Evolutionary conservation across 2,329 filamentous ascomycete species (phyloP).

Genomic region (Colletotrichum caudatum): DNA sequence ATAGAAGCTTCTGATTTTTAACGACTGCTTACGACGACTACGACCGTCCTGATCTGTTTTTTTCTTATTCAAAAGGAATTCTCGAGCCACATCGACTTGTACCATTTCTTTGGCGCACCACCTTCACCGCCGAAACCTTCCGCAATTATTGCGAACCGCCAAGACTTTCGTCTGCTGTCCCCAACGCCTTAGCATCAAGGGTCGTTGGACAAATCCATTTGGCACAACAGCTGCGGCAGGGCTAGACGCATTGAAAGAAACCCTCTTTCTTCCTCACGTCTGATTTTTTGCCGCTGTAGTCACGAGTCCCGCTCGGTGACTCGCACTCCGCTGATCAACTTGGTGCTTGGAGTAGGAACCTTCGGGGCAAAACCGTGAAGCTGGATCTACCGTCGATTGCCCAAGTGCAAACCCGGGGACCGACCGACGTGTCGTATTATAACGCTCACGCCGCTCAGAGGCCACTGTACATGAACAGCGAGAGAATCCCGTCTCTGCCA

Average conservation of each 20-base stretch:
- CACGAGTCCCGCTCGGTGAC: constrained; percentile 16
- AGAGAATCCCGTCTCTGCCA: constrained; percentile 78
- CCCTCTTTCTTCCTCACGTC: neutral
- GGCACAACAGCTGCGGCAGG: neutral
- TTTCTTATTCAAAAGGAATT: neutral
- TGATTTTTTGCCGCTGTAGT: constrained; percentile 6
- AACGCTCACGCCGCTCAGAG: constrained; percentile 74
- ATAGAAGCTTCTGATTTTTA: constrained; percentile 28
- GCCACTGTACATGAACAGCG: constrained; percentile 73
- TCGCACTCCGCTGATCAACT: constrained; percentile 26
- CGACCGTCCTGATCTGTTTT: constrained; percentile 37
- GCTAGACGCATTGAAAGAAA: constrained; percentile 9
- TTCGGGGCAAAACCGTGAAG: constrained; percentile 77
- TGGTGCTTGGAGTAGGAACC: constrained; percentile 43
- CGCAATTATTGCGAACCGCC: constrained; percentile 9
- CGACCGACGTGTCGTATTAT: constrained; percentile 77
- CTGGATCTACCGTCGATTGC: constrained; percentile 93
- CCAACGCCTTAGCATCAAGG: neutral
- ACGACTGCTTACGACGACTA: constrained; percentile 39
- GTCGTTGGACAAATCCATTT: constrained; percentile 1
- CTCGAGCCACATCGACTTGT: constrained; percentile 9
- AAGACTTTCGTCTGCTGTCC: constrained; percentile 1
- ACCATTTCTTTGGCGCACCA: neutral
- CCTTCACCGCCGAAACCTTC: constrained; percentile 14
- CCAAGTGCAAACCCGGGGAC: constrained; percentile 84